Evolutionary conservation across 2,329 filamentous ascomycete genomes (phyloP), one percentile per base, ranked within the genome.

Genomic region (Alternaria brassicae): DNA sequence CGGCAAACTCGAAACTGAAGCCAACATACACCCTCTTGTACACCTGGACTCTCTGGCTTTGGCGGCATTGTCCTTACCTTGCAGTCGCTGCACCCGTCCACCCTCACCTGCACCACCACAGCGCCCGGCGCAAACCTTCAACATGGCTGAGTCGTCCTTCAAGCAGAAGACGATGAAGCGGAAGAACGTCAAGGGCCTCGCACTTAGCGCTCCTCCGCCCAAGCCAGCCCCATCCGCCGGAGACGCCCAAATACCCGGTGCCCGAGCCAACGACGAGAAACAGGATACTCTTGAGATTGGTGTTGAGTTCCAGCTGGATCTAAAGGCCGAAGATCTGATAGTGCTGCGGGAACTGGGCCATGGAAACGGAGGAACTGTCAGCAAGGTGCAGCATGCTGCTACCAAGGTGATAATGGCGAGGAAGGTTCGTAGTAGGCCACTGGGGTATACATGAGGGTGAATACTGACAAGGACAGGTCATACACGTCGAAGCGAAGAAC

Each of bases 121-220:
- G 67, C 66, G 57, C 58, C 62, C 52, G 59, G 65, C 59, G 65
- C 62, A 61, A 57, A 60, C 61, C 65, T 50, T 49, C 64, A 67
- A 61, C 68, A 88, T 88, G 84, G 82, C 84, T 65, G 86, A 89
- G 74, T 72, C 72, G 32, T 79, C 81, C 54, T 88, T 89, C 79
- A 85, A 88, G 77, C 82, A 85, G 57, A 83, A 86, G 77, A 96
- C 95, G 62, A 91, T 99, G 89, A 98, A 97, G 89, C 90, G 94
- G 85, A 97, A 98, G 87, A 99, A 99, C 78, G 91, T 96, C 80
- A 98, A 98, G 83, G 94, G 93, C 36, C 89, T 99, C 50, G 93
- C 93, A 68, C 84, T 99, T 75, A 93, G 88, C 72, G 89, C 91
- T 49, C 88, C 90, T 23, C 85, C 90, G 45, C 89, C 92, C 40